phyloP scores from a whole-genome alignment of 2,329 filamentous ascomycete species.

The Penicillium fuscoglaucum region DNA sequence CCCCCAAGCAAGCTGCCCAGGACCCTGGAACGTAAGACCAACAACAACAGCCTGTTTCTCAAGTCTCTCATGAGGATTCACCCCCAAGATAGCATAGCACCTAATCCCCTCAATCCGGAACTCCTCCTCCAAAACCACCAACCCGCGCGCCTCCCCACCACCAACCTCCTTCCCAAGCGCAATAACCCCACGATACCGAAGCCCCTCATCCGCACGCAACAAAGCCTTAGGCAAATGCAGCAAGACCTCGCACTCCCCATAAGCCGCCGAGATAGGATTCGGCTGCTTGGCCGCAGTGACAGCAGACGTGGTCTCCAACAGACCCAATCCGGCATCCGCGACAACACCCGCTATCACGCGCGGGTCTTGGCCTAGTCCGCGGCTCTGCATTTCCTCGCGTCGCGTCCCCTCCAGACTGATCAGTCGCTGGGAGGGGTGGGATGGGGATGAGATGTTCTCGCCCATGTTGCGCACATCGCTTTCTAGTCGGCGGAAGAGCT shows the following conservation, averaged over 20 bases:
- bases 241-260: conserved; percentile 40
- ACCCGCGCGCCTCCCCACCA: conserved; percentile 26
- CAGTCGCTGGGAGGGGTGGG: conserved; percentile 26
- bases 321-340: conserved; percentile 35
- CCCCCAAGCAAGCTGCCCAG: conserved; percentile 35
- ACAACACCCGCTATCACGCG: conserved; percentile 38
- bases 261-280: conserved; percentile 31
- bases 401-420: conserved; percentile 31
- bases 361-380: conserved; percentile 36
- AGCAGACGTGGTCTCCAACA: conserved; percentile 41
- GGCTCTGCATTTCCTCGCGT: conserved; percentile 32
- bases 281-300: conserved; percentile 24
- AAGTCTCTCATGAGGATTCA: conserved; percentile 54
- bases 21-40: conserved; percentile 39
- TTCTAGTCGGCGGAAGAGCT: conserved; percentile 46
- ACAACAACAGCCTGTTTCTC: conserved; percentile 53
- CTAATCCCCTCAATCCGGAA: conserved; percentile 47
- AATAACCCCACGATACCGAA: conserved; percentile 41
- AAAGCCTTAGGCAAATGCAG: conserved; percentile 48
- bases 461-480: conserved; percentile 35
- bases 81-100: conserved; percentile 51
- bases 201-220: conserved; percentile 45
- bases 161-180: conserved; percentile 33
- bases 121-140: conserved; percentile 38
- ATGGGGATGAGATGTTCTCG: conserved; percentile 18